phyloP scores from a whole-genome alignment of 257 asterid genomes.

The Solanum medicagineum region DNA sequence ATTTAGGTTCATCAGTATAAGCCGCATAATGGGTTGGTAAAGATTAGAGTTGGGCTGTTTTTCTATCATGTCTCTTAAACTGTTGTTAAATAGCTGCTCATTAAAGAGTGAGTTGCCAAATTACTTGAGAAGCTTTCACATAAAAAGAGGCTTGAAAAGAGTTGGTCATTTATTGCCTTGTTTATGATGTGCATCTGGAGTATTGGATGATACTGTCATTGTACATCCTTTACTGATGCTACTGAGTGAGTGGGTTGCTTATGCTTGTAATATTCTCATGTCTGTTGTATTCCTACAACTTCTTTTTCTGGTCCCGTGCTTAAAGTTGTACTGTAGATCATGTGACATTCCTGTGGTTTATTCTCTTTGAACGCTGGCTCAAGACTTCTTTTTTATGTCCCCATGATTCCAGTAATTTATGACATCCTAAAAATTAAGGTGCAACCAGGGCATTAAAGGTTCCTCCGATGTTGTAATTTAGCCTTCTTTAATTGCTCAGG shows the following conservation, averaged over 20 bases:
- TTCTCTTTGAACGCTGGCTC: neutral
- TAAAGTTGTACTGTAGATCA: neutral
- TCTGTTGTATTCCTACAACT: neutral
- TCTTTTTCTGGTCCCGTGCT: neutral
- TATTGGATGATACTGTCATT: neutral
- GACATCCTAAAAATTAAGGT: neutral
- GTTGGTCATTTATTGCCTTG: neutral
- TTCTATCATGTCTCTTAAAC: neutral
- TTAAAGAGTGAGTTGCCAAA: neutral
- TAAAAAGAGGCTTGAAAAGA: neutral
- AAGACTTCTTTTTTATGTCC: neutral
- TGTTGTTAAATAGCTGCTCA: neutral
- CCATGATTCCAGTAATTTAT: neutral
- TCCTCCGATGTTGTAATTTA: neutral
- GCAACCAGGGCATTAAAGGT: neutral
- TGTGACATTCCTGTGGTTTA: neutral
- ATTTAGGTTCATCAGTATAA: neutral
- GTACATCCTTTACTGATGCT: neutral
- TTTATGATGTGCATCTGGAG: neutral
- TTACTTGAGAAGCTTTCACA: neutral
- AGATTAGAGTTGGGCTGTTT: neutral
- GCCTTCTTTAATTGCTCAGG: neutral
- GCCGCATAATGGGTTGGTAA: neutral
- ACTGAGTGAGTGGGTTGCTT: neutral
- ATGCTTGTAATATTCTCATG: neutral